Conservation (phyloP, 164 flowering plant genomes). For the Nymphaea thermarum region DNA sequence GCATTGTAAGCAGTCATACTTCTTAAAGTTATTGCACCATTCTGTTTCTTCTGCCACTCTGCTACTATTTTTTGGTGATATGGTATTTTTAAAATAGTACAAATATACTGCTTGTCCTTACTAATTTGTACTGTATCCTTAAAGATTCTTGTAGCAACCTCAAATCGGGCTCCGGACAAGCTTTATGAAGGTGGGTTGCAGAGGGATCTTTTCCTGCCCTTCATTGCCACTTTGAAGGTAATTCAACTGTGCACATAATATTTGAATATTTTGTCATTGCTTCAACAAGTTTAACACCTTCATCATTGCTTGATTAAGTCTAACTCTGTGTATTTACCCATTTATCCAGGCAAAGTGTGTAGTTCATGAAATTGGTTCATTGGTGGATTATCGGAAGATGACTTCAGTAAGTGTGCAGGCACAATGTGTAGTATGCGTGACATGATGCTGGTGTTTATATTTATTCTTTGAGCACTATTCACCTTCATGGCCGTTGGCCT, state of each 20-base stretch:
- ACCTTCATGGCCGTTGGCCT: neutral
- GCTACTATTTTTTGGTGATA: no score
- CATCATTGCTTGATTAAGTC: no score
- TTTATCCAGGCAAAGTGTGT: constrained; percentile 78
- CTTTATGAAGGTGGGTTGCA: constrained; percentile 95
- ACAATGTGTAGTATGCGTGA: no score
- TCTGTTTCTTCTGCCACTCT: no score
- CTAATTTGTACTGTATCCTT: constrained; percentile 1
- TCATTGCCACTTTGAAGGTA: constrained; percentile 90
- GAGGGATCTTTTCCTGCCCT: constrained; percentile 95
- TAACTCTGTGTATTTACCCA: constrained; percentile 1
- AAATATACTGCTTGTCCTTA: neutral
- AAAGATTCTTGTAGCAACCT: constrained; percentile 90
- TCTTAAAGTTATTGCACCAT: neutral
- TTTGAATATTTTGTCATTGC: neutral
- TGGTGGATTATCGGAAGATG: constrained; percentile 79
- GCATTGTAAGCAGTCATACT: constrained; percentile 45
- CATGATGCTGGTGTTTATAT: neutral
- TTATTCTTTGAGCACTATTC: neutral
- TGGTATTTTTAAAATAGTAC: no score
- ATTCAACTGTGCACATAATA: neutral
- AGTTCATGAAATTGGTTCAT: constrained; percentile 79
- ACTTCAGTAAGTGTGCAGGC: constrained; percentile 47
- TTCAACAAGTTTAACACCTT: neutral
- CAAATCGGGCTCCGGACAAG: constrained; percentile 97